Percentiles rank a stretch among this genome's conserved stretches.
These are phyloP conservation scores for Nakaseomyces delphensis DNA, from an alignment of 1,139 yeast genomes.

Conservation along the genomic window DNA sequence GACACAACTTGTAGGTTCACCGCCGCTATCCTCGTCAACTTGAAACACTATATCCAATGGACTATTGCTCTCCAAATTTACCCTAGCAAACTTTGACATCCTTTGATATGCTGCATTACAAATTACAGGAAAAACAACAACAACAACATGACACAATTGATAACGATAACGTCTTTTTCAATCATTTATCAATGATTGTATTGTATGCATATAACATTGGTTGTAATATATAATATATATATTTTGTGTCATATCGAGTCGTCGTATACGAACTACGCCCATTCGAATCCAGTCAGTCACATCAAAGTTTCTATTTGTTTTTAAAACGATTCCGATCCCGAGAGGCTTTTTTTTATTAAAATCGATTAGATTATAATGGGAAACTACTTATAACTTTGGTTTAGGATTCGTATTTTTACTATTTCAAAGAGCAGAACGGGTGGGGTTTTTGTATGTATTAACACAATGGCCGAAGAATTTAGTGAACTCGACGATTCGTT, in stretches of 20 bases:
- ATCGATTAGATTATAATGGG: too few species aligned
- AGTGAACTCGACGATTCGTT: constrained; percentile 45
- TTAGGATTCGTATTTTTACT: too few species aligned
- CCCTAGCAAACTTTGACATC: constrained; percentile 5
- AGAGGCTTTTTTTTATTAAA: too few species aligned
- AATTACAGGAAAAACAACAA: background rate
- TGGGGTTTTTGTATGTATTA: too few species aligned
- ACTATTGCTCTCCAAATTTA: constrained; percentile 1
- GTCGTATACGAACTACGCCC: background rate
- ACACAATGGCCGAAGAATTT: constrained; percentile 23
- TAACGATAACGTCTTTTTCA: too few species aligned
- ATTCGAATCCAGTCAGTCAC: background rate
- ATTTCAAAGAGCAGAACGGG: too few species aligned
- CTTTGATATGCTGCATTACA: too few species aligned
- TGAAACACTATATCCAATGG: constrained; percentile 2
- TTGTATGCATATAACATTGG: too few species aligned
- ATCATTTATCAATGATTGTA: too few species aligned
- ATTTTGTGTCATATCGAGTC: constrained; percentile 1
- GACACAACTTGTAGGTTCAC: background rate
- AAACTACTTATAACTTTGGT: too few species aligned
- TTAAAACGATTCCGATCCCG: too few species aligned
- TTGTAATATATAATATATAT: too few species aligned
- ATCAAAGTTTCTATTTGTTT: background rate
- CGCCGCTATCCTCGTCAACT: background rate
- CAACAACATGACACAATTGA: background rate